These are phyloP conservation scores for Macrotyloma uniflorum DNA, from an alignment of 306 rosid genomes.

Conservation along the genomic window DNA sequence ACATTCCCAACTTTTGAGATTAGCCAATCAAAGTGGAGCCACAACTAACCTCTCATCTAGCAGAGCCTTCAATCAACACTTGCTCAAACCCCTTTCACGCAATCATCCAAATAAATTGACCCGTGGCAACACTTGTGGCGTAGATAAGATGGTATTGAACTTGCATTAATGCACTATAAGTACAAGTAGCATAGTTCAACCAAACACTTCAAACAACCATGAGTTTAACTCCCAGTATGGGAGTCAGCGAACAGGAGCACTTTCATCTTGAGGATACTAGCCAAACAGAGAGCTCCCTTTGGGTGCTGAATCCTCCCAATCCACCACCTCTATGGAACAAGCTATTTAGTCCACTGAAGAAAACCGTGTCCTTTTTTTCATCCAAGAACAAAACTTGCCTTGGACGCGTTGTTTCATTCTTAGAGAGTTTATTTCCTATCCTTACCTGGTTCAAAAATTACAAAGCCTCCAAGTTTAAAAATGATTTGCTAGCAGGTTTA, in stretches of 20 bases:
- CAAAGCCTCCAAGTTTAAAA: constrained; percentile 63
- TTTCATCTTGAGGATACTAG: constrained; percentile 35
- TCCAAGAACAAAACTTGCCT: constrained; percentile 30
- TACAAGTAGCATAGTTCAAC: constrained; percentile 36
- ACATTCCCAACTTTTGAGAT: constrained; percentile 41
- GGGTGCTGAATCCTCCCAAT: constrained; percentile 65
- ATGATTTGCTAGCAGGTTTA: constrained; percentile 77
- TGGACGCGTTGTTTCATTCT: constrained; percentile 36
- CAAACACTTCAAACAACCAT: constrained; percentile 55
- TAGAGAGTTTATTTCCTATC: constrained; percentile 64
- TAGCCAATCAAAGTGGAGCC: constrained; percentile 29
- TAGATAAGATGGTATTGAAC: neutral
- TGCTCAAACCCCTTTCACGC: constrained; percentile 20
- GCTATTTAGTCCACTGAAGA: constrained; percentile 46
- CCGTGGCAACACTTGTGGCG: neutral
- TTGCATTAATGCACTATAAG: constrained; percentile 14
- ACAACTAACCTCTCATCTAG: neutral
- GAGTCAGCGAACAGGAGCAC: constrained; percentile 38
- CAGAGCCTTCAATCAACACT: neutral
- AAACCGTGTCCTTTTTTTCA: constrained; percentile 33
- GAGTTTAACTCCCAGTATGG: constrained; percentile 45
- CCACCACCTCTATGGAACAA: constrained; percentile 63
- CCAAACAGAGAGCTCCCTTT: constrained; percentile 46
- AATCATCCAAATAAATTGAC: constrained; percentile 15
- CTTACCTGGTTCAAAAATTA: constrained; percentile 67